A percentile compares a stretch with the other conserved stretches of the same genome.
Conservation (phyloP, 2,329 filamentous ascomycete species). For the Colletotrichum sp. region DNA sequence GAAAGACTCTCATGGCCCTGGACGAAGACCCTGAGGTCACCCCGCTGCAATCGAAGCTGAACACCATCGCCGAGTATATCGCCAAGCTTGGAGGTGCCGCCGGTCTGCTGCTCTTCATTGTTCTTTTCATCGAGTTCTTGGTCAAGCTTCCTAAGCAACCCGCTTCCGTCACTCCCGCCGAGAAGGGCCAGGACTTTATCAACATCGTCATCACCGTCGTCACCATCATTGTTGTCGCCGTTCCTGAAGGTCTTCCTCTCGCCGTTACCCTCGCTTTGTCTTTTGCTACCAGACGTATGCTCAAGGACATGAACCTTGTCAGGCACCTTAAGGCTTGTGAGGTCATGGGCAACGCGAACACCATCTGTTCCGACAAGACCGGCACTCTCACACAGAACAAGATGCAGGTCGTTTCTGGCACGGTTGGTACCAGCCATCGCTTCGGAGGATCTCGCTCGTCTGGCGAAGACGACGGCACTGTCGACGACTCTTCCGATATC, state of each 20-base stretch:
- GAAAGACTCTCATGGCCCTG: conserved; percentile 76
- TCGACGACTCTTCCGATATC: conserved; percentile 40
- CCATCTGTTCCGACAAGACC: conserved; percentile 73
- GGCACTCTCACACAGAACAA: conserved; percentile 72
- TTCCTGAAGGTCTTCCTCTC: conserved; percentile 78
- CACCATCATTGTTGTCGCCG: conserved; percentile 80
- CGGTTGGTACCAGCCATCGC: conserved; percentile 58
- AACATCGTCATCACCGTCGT: conserved; percentile 80
- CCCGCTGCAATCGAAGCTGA: conserved; percentile 78
- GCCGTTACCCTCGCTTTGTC: conserved; percentile 80
- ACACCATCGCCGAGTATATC: conserved; percentile 77
- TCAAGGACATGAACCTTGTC: conserved; percentile 79
- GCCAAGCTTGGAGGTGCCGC: conserved; percentile 79
- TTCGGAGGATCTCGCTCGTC: conserved; percentile 51
- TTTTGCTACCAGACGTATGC: conserved; percentile 79
- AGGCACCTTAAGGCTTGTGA: conserved; percentile 79
- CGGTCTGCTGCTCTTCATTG: conserved; percentile 80
- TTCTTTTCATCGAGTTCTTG: conserved; percentile 86
- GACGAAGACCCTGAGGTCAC: conserved; percentile 78
- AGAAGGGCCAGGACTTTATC: conserved; percentile 81
- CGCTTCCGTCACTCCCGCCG: conserved; percentile 60
- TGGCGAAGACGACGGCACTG: conserved; percentile 25
- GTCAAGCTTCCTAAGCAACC: conserved; percentile 63
- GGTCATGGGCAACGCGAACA: conserved; percentile 81
- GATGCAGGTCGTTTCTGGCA: conserved; percentile 70